Evolutionary conservation across 2,329 filamentous ascomycete genomes (phyloP).

Genomic region (Venturia effusa): DNA sequence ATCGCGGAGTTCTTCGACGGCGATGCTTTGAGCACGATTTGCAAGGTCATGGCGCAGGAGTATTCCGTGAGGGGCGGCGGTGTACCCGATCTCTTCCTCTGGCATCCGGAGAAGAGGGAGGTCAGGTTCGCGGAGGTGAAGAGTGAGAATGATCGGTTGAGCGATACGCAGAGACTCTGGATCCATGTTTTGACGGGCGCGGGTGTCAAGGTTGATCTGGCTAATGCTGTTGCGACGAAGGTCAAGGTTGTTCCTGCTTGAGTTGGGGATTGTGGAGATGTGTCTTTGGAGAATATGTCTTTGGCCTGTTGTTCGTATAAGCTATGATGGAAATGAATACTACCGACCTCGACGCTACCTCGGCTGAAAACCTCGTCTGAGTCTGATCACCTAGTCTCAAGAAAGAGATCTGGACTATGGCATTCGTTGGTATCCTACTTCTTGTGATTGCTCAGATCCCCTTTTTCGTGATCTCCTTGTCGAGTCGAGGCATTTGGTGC

Average conservation of each 20-base stretch:
- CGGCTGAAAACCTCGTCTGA: too few species aligned
- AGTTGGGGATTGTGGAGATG: background rate
- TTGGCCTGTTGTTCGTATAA: too few species aligned
- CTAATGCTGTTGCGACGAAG: constrained; percentile 44
- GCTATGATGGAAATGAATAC: too few species aligned
- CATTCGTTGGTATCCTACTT: too few species aligned
- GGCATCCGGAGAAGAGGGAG: constrained; percentile 43
- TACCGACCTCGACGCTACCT: too few species aligned
- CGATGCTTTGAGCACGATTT: constrained; percentile 70
- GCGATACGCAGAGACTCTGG: constrained; percentile 93
- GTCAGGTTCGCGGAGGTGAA: constrained; percentile 37
- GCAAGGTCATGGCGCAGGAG: constrained; percentile 92
- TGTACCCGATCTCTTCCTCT: constrained; percentile 86
- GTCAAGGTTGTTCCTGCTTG: constrained; percentile 4
- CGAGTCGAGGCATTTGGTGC: too few species aligned
- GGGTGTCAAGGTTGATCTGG: constrained; percentile 77
- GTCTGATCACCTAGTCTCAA: too few species aligned
- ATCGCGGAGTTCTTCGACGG: constrained; percentile 69
- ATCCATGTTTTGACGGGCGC: constrained; percentile 85
- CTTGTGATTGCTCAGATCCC: too few species aligned
- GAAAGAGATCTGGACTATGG: too few species aligned
- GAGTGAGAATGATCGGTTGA: constrained; percentile 73
- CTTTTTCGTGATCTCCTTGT: too few species aligned
- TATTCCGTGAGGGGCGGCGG: constrained; percentile 79
- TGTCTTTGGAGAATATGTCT: background rate